A percentile compares a stretch with the other conserved stretches of the same genome.
phyloP scores from a whole-genome alignment of 2,329 filamentous ascomycete species.

The Ploettnerulaceae sp. region DNA sequence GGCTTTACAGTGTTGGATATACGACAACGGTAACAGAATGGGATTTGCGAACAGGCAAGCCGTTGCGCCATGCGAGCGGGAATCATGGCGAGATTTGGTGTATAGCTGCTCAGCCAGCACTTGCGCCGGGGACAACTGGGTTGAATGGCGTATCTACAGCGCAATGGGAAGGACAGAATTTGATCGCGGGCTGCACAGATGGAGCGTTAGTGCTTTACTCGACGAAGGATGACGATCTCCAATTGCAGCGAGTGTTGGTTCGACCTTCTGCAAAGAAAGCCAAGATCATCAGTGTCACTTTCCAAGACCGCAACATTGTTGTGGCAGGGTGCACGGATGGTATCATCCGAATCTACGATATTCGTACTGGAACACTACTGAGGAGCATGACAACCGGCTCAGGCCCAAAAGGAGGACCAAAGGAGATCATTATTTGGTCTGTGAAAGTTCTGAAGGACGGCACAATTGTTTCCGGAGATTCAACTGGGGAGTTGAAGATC shows the following conservation, averaged over 20 bases:
- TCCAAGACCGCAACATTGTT: conserved; percentile 76
- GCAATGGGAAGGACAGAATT: conserved; percentile 46
- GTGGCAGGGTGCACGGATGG: conserved; percentile 95
- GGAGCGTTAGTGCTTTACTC: conserved; percentile 84
- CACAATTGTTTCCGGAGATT: conserved; percentile 91
- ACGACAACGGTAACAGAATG: conserved; percentile 91
- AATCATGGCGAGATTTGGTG: conserved; percentile 98
- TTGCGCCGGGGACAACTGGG: conserved; percentile 19
- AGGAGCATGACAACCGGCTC: conserved; percentile 82
- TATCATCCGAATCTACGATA: conserved; percentile 87
- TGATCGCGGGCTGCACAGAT: conserved; percentile 87
- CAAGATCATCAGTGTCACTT: conserved; percentile 85
- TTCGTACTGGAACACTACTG: conserved; percentile 68
- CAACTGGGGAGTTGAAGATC: conserved; percentile 85
- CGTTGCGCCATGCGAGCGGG: conserved; percentile 77
- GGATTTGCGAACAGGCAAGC: conserved; percentile 76
- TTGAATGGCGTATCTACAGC: conserved; percentile 32
- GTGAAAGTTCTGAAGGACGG: conserved; percentile 83
- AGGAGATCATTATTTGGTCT: conserved; percentile 87
- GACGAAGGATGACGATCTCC: conserved; percentile 76
- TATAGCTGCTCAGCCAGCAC: conserved; percentile 72
- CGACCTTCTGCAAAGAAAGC: conserved; percentile 77
- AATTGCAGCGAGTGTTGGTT: conserved; percentile 71
- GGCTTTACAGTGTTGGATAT: conserved; percentile 94
- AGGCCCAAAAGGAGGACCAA: conserved; percentile 69